Percentiles rank a stretch among this genome's conserved stretches.
Conservation (phyloP, 2,329 filamentous ascomycete genomes). For the Fonsecaea erecta region DNA sequence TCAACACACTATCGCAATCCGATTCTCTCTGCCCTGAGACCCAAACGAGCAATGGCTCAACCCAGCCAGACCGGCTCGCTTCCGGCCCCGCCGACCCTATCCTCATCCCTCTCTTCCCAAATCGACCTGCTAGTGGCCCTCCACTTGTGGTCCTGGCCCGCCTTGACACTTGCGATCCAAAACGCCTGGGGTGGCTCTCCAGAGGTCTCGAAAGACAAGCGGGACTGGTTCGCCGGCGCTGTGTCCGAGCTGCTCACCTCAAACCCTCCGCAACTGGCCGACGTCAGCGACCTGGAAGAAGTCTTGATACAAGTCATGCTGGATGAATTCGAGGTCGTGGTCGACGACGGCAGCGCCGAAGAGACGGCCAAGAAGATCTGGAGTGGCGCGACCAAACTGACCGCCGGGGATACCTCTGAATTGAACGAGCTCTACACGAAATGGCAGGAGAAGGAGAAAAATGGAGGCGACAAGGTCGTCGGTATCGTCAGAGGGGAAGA, state of each 20-base stretch:
- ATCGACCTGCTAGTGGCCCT: conserved; percentile 90
- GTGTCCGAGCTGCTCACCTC: conserved; percentile 74
- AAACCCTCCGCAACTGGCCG: conserved; percentile 62
- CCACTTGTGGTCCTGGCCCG: conserved; percentile 83
- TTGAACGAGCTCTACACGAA: conserved; percentile 64
- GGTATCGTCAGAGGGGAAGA: conserved; percentile 32
- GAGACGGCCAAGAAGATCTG: conserved; percentile 75
- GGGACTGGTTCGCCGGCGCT: conserved; percentile 93
- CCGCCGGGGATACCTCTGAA: conserved; percentile 40
- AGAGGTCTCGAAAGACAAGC: conserved; percentile 75
- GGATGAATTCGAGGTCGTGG: conserved; percentile 91
- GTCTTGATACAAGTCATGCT: conserved; percentile 88
- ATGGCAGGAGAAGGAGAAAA: conserved; percentile 49
- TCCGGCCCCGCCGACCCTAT: conserved; percentile 7
- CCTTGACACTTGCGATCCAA: conserved; percentile 82
- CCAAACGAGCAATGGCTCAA: conserved; percentile 20
- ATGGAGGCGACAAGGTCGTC: conserved; percentile 43
- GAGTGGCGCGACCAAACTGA: conserved; percentile 65
- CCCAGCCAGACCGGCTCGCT: neutral
- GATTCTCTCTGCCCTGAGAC: neutral
- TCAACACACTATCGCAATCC: neutral
- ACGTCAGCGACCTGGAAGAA: conserved; percentile 79
- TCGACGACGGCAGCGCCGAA: conserved; percentile 85
- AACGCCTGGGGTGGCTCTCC: conserved; percentile 75
- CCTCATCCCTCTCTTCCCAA: conserved; percentile 61